phyloP scores from a whole-genome alignment of 495 filamentous ascomycete genomes.

The Pseudotulostoma volvatum region DNA sequence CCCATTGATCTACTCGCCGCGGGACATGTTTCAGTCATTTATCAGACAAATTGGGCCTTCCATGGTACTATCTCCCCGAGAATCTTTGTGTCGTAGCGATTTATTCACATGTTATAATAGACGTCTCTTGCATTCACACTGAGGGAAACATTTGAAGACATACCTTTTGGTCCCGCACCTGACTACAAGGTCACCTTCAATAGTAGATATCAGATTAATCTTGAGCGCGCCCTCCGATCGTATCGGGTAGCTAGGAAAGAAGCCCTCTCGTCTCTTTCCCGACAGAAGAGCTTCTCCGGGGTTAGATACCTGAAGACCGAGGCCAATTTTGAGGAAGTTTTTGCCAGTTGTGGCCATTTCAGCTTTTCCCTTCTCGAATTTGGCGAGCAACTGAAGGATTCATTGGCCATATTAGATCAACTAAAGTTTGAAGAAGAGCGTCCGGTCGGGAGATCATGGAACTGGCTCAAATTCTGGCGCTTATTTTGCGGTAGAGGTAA shows the following conservation, averaged over 20 bases:
- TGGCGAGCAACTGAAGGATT: slow-evolving; percentile 70
- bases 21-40: slow-evolving; percentile 77
- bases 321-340: slow-evolving; percentile 90
- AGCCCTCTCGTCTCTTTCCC: slow-evolving; percentile 64
- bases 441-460: slow-evolving; percentile 50
- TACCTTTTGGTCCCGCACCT: slow-evolving; percentile 56
- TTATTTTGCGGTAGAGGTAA: slow-evolving; percentile 4
- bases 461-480: slow-evolving; percentile 74
- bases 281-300: slow-evolving; percentile 49
- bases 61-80: slow-evolving; percentile 38
- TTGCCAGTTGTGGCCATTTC: slow-evolving; percentile 90
- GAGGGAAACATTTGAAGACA: slow-evolving; percentile 70
- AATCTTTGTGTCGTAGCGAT: background rate
- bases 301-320: slow-evolving; percentile 52
- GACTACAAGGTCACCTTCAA: slow-evolving; percentile 55
- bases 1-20: slow-evolving; percentile 30
- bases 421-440: slow-evolving; percentile 51
- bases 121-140: slow-evolving; percentile 85
- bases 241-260: slow-evolving; percentile 58
- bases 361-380: slow-evolving; percentile 77
- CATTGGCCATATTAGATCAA: slow-evolving; percentile 72
- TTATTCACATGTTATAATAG: slow-evolving; percentile 19
- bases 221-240: slow-evolving; percentile 60
- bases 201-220: slow-evolving; percentile 57
- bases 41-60: slow-evolving; percentile 77